Conservation (phyloP, 2,329 filamentous ascomycete species). For the Xylaria sp. region DNA sequence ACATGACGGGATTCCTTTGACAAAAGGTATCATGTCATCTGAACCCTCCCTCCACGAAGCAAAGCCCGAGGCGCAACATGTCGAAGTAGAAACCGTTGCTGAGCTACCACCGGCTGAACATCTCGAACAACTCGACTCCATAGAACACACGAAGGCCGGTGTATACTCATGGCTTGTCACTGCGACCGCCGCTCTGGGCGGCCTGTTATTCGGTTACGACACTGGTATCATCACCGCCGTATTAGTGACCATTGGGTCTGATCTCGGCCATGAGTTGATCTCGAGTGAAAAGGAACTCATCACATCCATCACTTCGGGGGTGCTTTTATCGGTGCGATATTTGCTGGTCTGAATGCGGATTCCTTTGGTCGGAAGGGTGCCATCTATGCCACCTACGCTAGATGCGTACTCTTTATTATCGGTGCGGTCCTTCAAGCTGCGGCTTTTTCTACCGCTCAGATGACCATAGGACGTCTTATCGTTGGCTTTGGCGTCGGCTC, state of each 20-base stretch:
- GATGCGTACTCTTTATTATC: conserved; percentile 47
- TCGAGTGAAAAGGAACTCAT: conserved; percentile 54
- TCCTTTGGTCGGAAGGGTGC: conserved; percentile 35
- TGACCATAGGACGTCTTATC: conserved; percentile 52
- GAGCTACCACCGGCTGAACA: neutral
- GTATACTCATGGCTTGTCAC: conserved; percentile 12
- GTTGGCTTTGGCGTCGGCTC: conserved; percentile 56
- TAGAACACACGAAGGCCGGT: conserved; percentile 2
- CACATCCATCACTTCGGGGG: conserved; percentile 58
- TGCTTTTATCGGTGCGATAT: conserved; percentile 51
- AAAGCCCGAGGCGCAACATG: neutral
- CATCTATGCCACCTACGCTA: conserved; percentile 50
- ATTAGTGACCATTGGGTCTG: conserved; percentile 35
- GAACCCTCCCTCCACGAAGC: conserved; percentile 5
- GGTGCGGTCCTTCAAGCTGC: conserved; percentile 46
- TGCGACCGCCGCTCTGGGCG: neutral
- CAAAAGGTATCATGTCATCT: neutral
- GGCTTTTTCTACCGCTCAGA: conserved; percentile 48
- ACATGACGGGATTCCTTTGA: too few relatives aligned
- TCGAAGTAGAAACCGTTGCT: too few relatives aligned
- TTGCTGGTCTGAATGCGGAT: conserved; percentile 28
- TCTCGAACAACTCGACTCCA: conserved; percentile 3
- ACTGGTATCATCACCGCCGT: conserved; percentile 28
- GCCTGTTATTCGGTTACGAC: conserved; percentile 10
- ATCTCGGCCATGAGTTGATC: conserved; percentile 3